phyloP scores from a whole-genome alignment of 805 yeast species.

The Kluyveromyces aestuarii region DNA sequence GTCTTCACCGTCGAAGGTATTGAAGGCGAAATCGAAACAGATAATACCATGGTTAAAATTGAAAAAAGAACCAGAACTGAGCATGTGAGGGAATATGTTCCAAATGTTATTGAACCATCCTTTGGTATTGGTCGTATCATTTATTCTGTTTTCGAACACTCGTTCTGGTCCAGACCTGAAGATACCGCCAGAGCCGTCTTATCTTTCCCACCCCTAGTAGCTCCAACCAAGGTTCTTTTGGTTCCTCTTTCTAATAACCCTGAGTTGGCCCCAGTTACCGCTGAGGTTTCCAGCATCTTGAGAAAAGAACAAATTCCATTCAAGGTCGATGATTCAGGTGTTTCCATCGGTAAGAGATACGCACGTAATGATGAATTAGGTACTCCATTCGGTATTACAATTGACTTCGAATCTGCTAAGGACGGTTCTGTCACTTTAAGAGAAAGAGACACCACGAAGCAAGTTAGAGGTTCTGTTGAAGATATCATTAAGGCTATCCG shows the following conservation, averaged over 20 bases:
- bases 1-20: conserved; percentile 59
- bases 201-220: conserved; percentile 89
- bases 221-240: conserved; percentile 93
- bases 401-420: conserved; percentile 85
- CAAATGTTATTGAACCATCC: conserved; percentile 97
- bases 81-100: conserved; percentile 91
- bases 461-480: conserved; percentile 83
- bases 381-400: conserved; percentile 96
- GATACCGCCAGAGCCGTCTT: conserved; percentile 81
- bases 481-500: conserved; percentile 68
- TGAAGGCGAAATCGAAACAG: conserved; percentile 60
- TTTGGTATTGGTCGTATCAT: conserved; percentile 98
- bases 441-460: conserved; percentile 95
- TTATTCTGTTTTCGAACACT: conserved; percentile 88
- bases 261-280: conserved; percentile 66
- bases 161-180: conserved; percentile 91
- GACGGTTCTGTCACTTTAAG: conserved; percentile 88
- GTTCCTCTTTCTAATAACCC: conserved; percentile 88
- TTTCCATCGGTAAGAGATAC: conserved; percentile 95
- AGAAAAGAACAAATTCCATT: conserved; percentile 81
- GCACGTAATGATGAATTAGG: conserved; percentile 98
- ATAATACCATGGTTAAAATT: conserved; percentile 60
- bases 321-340: conserved; percentile 94
- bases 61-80: conserved; percentile 72
- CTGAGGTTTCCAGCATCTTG: conserved; percentile 58